phyloP scores from a whole-genome alignment of 768 basidiomycete genomes.

The Daedalea quercina region DNA sequence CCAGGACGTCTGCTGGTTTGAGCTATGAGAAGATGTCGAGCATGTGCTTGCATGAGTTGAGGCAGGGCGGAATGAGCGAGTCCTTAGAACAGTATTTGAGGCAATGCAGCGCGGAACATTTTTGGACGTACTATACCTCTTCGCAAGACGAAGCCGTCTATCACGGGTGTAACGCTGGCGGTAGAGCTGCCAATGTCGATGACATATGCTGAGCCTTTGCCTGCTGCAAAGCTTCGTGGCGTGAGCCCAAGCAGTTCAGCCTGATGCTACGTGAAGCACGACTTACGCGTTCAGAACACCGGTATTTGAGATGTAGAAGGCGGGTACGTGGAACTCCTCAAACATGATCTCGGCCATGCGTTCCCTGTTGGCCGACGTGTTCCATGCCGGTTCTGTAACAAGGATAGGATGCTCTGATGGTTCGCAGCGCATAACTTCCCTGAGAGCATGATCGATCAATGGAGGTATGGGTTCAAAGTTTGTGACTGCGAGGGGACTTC shows the following conservation, averaged over 20 bases:
- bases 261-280: not conserved
- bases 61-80: conserved; percentile 71
- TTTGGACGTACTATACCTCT: conserved; percentile 55
- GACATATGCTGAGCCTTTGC: conserved; percentile 94
- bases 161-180: conserved; percentile 90
- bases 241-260: not conserved
- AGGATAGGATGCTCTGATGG: conserved; percentile 86
- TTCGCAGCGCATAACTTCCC: conserved; percentile 69
- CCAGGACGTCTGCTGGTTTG: conserved; percentile 44
- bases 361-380: conserved; percentile 86
- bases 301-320: conserved; percentile 94
- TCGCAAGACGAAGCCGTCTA: conserved; percentile 94
- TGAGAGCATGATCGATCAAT: conserved; percentile 68
- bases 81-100: conserved; percentile 40
- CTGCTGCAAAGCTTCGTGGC: conserved; percentile 77
- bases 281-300: conserved; percentile 86
- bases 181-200: conserved; percentile 89
- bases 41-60: conserved; percentile 73
- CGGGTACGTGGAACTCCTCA: conserved; percentile 90
- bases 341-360: conserved; percentile 97
- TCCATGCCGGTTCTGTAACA: conserved; percentile 96
- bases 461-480: conserved; percentile 74
- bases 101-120: not conserved
- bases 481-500: conserved; percentile 38
- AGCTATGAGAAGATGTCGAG: conserved; percentile 56